phyloP scores from a whole-genome alignment of 2,329 filamentous ascomycete species.

The Penicillium sp. region DNA sequence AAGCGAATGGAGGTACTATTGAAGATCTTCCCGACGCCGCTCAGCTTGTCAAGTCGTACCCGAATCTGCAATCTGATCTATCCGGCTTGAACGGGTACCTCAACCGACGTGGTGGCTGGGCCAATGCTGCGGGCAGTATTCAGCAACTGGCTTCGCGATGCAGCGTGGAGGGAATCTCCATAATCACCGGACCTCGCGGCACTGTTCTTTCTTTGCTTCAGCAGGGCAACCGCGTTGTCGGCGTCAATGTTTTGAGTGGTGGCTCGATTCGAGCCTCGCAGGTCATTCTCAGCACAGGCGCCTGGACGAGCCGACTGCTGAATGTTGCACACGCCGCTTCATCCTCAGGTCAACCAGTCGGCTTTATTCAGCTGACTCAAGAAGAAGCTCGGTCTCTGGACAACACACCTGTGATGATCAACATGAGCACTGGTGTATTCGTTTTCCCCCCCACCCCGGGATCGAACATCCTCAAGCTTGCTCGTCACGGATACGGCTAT shows the following conservation, averaged over 20 bases:
- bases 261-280: constrained; percentile 63
- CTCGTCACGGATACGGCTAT: constrained; percentile 69
- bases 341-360: constrained; percentile 78
- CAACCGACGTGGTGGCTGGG: constrained; percentile 78
- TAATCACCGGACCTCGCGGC: constrained; percentile 45
- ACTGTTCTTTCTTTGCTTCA: constrained; percentile 32
- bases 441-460: constrained; percentile 54
- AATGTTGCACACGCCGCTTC: constrained; percentile 73
- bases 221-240: constrained; percentile 49
- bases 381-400: constrained; percentile 68
- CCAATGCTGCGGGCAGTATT: constrained; percentile 68
- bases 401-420: constrained; percentile 64
- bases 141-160: constrained; percentile 29
- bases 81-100: constrained; percentile 65
- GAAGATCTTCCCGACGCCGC: constrained; percentile 47
- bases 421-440: constrained; percentile 51
- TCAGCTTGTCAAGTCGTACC: constrained; percentile 26
- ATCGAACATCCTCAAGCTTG: constrained; percentile 63
- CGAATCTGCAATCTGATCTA: constrained; percentile 53
- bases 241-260: constrained; percentile 60
- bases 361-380: constrained; percentile 71
- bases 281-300: constrained; percentile 79
- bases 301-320: constrained; percentile 77
- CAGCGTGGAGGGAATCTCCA: constrained; percentile 44
- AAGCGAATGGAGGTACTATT: constrained; percentile 39